Evolutionary conservation across 2,329 filamentous ascomycete species (phyloP), one percentile per base, ranked within the genome.

Genomic region (Aspergillus arachidicola): DNA sequence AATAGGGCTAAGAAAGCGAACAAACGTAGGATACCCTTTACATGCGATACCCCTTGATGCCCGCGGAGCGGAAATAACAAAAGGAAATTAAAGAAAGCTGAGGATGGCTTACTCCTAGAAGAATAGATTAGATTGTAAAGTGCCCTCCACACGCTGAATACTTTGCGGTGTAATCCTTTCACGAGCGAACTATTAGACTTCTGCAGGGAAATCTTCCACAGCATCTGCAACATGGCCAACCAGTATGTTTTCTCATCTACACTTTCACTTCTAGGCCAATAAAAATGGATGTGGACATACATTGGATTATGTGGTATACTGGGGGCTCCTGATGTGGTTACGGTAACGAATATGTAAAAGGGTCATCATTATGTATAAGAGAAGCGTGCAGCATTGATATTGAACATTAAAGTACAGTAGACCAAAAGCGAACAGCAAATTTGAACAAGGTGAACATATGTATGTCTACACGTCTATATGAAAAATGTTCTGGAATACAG

Each of bases 171-270:
- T 16, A n/a, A n/a, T 19, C 38, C 6, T 4, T 19, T 19, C 14
- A 38, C 36, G 36, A 38, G 2, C 6, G 6, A 41, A 41, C 16
- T 19, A 19, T 19, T 6, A 19, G 16, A 41, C 36, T 41, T 19
- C 7, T 41, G 19, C 14, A 6, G 2, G 7, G 19, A 19, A 3
- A 9, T 19, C 16, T 19, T 41, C 16, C 5, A 16, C 36, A 4
- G 2, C 36, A 19, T 6, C 16, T 19, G 16, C 16, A 3, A 41
- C 36, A 0, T 41, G 5, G 16, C 6, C 16, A 41, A 12, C 4
- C 2, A 19, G 16, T 19, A 0, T 36, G 4, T 14, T 1, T 14
- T 6, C 12, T 14, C 12, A 6, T 36, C 1, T 16, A 1, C 6
- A 12, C 34, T 36, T 12, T 14, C 6, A 6, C 5, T 36, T 36